Evolutionary conservation across 257 asterid genomes (phyloP).

Genomic region (Fraxinus quadrangulata): DNA sequence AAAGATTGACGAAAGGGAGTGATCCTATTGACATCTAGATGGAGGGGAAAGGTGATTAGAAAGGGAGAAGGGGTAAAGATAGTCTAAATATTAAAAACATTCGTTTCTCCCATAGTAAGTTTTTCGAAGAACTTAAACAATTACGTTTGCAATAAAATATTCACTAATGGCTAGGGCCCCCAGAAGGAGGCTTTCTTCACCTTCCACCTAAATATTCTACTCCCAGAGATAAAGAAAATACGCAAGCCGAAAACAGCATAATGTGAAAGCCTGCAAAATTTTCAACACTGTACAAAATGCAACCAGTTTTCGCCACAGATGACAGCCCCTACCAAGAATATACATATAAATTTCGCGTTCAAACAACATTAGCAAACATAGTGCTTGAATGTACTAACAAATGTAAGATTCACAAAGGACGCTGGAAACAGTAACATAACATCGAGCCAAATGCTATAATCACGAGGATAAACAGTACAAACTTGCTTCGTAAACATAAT

Average conservation of each 20-base stretch:
- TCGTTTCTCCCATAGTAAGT: not conserved
- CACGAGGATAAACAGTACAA: not conserved
- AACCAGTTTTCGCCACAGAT: not conserved
- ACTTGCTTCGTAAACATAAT: not conserved
- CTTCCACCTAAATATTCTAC: no score
- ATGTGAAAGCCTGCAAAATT: not conserved
- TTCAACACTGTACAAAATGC: not conserved
- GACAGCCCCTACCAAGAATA: not conserved
- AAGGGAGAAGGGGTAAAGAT: no score
- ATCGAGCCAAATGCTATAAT: not conserved
- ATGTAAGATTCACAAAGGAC: not conserved
- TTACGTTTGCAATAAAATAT: no score
- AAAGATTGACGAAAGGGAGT: not conserved
- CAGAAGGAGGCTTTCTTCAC: no score
- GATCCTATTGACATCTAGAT: not conserved
- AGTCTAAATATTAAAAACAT: not conserved
- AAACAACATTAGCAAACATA: not conserved
- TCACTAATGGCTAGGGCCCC: no score
- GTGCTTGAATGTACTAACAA: not conserved
- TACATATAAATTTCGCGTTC: not conserved
- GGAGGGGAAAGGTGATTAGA: not conserved
- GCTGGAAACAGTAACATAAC: not conserved
- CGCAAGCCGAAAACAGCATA: not conserved
- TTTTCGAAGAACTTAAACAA: no score
- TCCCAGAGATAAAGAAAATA: not conserved